Conservation (phyloP, 768 basidiomycete species). For the Tulasnella sp. region DNA sequence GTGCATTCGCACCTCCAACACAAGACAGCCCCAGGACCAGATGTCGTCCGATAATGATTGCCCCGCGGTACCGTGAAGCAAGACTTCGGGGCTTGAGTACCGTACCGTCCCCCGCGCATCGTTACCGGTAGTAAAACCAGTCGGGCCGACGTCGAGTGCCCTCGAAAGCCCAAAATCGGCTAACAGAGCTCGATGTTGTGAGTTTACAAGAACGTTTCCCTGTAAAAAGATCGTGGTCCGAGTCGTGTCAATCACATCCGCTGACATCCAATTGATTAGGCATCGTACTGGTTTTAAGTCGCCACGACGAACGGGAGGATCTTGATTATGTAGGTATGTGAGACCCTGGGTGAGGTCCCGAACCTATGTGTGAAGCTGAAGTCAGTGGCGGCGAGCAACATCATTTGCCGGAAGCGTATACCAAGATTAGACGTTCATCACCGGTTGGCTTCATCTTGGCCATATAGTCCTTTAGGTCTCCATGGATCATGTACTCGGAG, state of each 20-base stretch:
- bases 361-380: neutral
- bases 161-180: neutral
- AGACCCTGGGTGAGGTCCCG: neutral
- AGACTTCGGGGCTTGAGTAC: neutral
- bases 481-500: neutral
- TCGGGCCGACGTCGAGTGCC: neutral
- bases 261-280: neutral
- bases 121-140: neutral
- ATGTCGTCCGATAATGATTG: neutral
- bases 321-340: neutral
- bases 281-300: neutral
- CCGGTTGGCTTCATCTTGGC: neutral
- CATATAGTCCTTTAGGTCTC: neutral
- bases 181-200: neutral
- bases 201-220: neutral
- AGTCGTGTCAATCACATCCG: no score
- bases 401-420: neutral
- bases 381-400: neutral
- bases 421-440: neutral
- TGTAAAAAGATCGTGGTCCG: neutral
- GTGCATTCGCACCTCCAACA: neutral
- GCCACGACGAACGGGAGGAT: neutral
- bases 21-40: conserved; percentile 6
- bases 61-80: neutral
- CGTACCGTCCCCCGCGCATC: neutral